Percentiles rank a stretch among this genome's conserved stretches.
phyloP scores from a whole-genome alignment of 2,329 filamentous ascomycete genomes.

The Phyllosticta citriasiana region DNA sequence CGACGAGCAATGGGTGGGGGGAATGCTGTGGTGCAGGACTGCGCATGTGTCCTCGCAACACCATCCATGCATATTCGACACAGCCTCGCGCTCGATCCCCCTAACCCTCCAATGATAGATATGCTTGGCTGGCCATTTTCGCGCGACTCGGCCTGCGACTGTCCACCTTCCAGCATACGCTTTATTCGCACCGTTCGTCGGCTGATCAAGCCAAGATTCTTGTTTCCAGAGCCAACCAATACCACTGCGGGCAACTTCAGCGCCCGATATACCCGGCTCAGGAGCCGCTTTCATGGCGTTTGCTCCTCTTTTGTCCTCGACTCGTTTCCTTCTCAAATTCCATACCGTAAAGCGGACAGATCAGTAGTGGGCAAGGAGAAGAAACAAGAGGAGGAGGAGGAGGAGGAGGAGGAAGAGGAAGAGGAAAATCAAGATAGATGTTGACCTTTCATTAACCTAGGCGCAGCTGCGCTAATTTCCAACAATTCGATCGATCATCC shows the following conservation, averaged over 20 bases:
- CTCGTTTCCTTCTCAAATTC: background rate
- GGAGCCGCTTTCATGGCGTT: background rate
- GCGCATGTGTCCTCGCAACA: background rate
- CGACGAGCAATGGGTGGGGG: background rate
- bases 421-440: background rate
- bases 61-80: background rate
- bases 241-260: background rate
- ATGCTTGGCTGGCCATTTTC: background rate
- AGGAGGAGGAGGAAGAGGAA: background rate
- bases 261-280: background rate
- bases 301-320: background rate
- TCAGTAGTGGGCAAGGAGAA: background rate
- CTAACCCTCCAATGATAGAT: background rate
- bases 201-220: background rate
- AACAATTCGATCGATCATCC: background rate
- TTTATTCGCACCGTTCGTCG: background rate
- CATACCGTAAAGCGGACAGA: background rate
- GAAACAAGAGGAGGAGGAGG: background rate
- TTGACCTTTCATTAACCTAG: background rate
- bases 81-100: background rate
- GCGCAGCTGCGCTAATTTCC: background rate
- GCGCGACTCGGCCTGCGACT: background rate
- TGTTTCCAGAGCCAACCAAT: background rate
- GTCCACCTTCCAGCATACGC: background rate
- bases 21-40: background rate